Conservation (phyloP, 2,329 filamentous ascomycete species). For the Phialophora tarda region DNA sequence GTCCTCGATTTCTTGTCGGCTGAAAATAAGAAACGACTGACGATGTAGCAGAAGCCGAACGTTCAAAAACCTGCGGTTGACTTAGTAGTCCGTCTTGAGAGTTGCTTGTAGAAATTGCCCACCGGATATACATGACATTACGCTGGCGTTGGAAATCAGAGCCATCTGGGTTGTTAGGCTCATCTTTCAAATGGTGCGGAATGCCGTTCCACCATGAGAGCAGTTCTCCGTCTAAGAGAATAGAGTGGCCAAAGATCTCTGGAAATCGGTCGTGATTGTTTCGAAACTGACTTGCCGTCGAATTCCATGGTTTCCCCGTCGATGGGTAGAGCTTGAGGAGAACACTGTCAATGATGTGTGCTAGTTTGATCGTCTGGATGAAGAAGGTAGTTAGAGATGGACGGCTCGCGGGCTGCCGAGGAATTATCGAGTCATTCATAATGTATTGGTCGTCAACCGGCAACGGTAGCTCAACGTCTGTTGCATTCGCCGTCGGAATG, state of each 20-base stretch:
- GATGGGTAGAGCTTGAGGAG: conserved; percentile 13
- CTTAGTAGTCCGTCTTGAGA: background rate
- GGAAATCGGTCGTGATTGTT: background rate
- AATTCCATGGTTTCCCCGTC: conserved; percentile 11
- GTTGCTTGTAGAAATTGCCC: background rate
- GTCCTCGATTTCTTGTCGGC: background rate
- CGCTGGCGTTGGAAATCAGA: conserved; percentile 16
- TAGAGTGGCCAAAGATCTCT: background rate
- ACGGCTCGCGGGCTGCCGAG: conserved; percentile 11
- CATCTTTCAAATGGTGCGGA: conserved; percentile 13
- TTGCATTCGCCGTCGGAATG: conserved; percentile 6
- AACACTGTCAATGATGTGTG: conserved; percentile 19
- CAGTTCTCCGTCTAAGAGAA: conserved; percentile 11
- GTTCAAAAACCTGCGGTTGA: background rate
- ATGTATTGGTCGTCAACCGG: conserved; percentile 21
- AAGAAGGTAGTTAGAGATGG: conserved; percentile 13
- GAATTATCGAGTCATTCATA: conserved; percentile 4
- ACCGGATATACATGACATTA: conserved; percentile 19
- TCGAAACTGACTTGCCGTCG: background rate
- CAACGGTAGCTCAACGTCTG: conserved; percentile 13
- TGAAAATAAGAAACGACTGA: background rate
- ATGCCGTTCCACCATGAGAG: conserved; percentile 13
- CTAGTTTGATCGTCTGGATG: conserved; percentile 19
- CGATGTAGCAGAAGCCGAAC: background rate
- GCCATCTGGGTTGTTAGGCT: conserved; percentile 9